Conservation (phyloP, 2,329 filamentous ascomycete genomes). For the Helotiales sp. region DNA sequence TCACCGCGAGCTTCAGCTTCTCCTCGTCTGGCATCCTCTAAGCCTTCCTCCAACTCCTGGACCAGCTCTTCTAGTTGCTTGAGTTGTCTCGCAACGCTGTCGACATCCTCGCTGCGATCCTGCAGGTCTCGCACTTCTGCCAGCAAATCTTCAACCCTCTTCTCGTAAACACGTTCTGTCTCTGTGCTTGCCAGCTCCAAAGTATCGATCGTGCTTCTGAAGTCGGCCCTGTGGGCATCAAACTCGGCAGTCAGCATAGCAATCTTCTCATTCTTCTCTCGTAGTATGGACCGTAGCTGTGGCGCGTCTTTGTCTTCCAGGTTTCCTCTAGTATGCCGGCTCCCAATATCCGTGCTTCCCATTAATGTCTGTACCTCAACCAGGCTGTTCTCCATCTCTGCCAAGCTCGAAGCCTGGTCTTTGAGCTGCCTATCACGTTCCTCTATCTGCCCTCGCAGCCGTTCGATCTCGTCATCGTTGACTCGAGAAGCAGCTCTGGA, state of each 20-base stretch:
- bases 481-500: slow-evolving; percentile 40
- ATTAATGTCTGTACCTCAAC: slow-evolving; percentile 79
- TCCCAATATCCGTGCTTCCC: slow-evolving; percentile 52
- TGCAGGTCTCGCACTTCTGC: slow-evolving; percentile 81
- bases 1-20: slow-evolving; percentile 95
- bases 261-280: slow-evolving; percentile 97
- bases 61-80: slow-evolving; percentile 96
- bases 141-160: slow-evolving; percentile 83
- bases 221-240: slow-evolving; percentile 91
- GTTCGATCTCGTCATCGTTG: slow-evolving; percentile 68
- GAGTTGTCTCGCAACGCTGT: slow-evolving; percentile 84
- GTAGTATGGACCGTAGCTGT: slow-evolving; percentile 77
- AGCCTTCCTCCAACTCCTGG: slow-evolving; percentile 91
- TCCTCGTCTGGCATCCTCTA: slow-evolving; percentile 90
- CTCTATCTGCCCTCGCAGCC: slow-evolving; percentile 71
- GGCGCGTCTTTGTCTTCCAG: slow-evolving; percentile 70
- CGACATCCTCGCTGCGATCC: slow-evolving; percentile 83
- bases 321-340: slow-evolving; percentile 44
- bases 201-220: slow-evolving; percentile 94
- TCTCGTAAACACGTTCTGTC: slow-evolving; percentile 94
- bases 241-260: slow-evolving; percentile 91
- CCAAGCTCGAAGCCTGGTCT: slow-evolving; percentile 78
- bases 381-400: slow-evolving; percentile 87
- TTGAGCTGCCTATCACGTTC: slow-evolving; percentile 86
- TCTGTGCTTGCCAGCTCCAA: slow-evolving; percentile 93